These are phyloP conservation scores for Mortierella antarctica DNA, from an alignment of 192 early-diverging fungal species.

Conservation along the genomic window DNA sequence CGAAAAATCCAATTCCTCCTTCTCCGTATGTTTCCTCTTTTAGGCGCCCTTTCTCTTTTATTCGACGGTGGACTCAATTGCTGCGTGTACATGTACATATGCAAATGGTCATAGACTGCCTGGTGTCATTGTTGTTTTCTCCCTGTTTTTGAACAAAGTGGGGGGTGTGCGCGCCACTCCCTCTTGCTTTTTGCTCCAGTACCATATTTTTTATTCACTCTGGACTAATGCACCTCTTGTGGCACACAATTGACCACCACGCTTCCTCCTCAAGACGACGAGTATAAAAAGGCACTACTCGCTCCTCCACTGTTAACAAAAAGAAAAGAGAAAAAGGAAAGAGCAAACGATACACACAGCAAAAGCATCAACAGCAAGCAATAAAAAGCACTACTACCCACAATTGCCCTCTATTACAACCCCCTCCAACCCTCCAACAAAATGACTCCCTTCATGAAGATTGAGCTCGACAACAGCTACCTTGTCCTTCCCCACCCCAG, in stretches of 20 bases:
- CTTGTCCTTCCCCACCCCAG: conserved; percentile 25
- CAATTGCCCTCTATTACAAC: not conserved
- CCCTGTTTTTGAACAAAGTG: too few species aligned
- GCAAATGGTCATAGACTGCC: too few species aligned
- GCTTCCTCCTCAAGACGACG: not conserved
- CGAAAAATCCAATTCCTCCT: not conserved
- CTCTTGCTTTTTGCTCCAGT: too few species aligned
- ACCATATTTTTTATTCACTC: too few species aligned
- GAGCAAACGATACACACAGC: not conserved
- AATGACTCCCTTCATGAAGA: conserved; percentile 39
- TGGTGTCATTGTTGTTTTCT: too few species aligned
- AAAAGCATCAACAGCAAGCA: not conserved
- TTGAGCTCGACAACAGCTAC: conserved; percentile 35
- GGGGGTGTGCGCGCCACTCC: too few species aligned
- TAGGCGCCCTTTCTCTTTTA: not conserved
- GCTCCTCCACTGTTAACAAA: not conserved
- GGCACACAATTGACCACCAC: too few species aligned
- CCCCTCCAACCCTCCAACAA: not conserved
- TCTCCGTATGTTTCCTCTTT: not conserved
- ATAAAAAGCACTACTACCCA: not conserved
- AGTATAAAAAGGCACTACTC: conserved; percentile 6
- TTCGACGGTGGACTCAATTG: too few species aligned
- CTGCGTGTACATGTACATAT: too few species aligned
- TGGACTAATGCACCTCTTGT: too few species aligned
- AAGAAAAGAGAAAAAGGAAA: conserved; percentile 6